Percentiles rank a stretch among this genome's conserved stretches.
These are phyloP conservation scores for Yamadazyma pseudoaaseri DNA, from an alignment of 1,139 yeast genomes.

Conservation along the genomic window DNA sequence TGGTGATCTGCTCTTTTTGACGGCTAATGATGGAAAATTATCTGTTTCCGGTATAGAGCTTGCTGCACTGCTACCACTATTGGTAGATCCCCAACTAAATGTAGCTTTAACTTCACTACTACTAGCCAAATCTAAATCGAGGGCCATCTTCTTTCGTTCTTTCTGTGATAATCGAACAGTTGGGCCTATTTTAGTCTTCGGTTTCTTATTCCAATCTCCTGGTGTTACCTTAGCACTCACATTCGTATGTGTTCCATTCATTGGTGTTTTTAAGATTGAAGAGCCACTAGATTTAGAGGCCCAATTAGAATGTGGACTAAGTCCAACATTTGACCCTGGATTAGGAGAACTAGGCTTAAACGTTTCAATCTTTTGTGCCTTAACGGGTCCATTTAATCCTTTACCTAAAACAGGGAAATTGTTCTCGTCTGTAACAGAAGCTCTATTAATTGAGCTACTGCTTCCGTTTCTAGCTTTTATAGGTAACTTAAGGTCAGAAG, in stretches of 20 bases:
- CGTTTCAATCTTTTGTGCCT: too few relatives aligned
- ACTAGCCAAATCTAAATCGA: neutral
- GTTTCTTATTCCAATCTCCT: conserved; percentile 13
- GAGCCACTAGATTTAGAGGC: conserved; percentile 21
- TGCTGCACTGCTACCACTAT: neutral
- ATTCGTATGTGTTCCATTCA: neutral
- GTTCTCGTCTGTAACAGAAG: neutral
- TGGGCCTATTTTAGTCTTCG: conserved; percentile 35
- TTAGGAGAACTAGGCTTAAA: too few relatives aligned
- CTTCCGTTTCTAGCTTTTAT: conserved; percentile 1
- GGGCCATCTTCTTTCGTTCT: conserved; percentile 41
- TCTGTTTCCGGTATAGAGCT: neutral
- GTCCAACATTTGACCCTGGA: conserved; percentile 16
- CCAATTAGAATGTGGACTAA: conserved; percentile 35
- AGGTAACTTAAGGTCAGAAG: conserved; percentile 4
- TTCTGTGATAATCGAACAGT: conserved; percentile 47
- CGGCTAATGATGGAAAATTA: conserved; percentile 6
- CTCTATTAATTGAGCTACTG: neutral
- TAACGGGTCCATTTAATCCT: neutral
- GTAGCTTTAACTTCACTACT: neutral
- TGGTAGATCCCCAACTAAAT: conserved; percentile 3
- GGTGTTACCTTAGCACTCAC: too few relatives aligned
- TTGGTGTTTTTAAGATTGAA: conserved; percentile 13
- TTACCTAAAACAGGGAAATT: conserved; percentile 7
- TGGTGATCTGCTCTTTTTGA: neutral